Percentiles rank a stretch among this genome's conserved stretches.
Conservation (phyloP, 1,139 yeast genomes). For the Candida glucosophila region DNA sequence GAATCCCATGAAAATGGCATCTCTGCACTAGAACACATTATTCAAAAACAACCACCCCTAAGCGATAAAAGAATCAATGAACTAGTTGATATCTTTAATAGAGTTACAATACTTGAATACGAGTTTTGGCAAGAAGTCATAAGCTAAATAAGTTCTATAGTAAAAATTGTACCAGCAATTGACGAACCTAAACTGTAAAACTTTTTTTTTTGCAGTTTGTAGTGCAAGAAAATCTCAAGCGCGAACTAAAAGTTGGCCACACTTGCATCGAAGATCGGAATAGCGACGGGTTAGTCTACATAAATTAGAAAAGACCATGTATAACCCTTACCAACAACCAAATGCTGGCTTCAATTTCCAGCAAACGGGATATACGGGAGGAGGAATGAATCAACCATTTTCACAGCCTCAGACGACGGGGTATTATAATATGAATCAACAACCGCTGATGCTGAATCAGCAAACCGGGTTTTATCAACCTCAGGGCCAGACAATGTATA, state of each 20-base stretch:
- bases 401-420: conserved; percentile 9
- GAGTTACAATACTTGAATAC: conserved; percentile 51
- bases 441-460: too few relatives aligned
- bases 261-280: too few relatives aligned
- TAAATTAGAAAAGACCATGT: too few relatives aligned
- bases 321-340: conserved; percentile 36
- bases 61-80: conserved; percentile 36
- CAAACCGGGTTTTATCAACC: conserved; percentile 7
- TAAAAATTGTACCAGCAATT: too few relatives aligned
- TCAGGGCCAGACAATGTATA: conserved; percentile 16
- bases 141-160: too few relatives aligned
- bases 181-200: too few relatives aligned
- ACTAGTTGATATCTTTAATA: conserved; percentile 48
- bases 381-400: conserved; percentile 13
- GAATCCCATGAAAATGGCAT: conserved; percentile 45
- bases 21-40: conserved; percentile 30
- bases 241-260: too few relatives aligned
- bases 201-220: too few relatives aligned
- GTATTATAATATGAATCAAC: conserved; percentile 14
- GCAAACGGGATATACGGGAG: conserved; percentile 19
- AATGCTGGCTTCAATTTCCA: conserved; percentile 24
- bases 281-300: too few relatives aligned
- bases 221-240: too few relatives aligned
- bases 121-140: conserved; percentile 57
- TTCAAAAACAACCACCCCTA: conserved; percentile 30